Evolutionary conservation across 257 asterid genomes (phyloP), one percentile per base, ranked within the genome.

Genomic region (Nicotiana paniculata): DNA sequence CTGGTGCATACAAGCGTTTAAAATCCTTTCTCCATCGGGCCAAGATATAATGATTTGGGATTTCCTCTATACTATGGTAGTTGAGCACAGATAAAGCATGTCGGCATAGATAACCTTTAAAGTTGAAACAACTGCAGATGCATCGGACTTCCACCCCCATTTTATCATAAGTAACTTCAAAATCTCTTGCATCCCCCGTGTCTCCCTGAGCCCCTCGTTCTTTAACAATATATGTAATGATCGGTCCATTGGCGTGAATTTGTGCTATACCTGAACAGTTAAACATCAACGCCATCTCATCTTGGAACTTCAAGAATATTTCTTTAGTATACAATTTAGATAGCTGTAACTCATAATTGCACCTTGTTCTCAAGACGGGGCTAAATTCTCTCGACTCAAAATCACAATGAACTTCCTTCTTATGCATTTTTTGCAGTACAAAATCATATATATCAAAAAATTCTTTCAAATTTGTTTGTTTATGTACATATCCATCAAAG

Each of bases 11-110:
- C 66, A 83, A 33, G 53, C 90, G 90, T 37, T 87, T 83, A 48
- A 81, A 77, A 81, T 85, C 88, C 77, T 87, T 87, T 76, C 86
- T 87, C 90, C 90, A 87, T 48, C 90, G 83, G 0, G 85, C 48
- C 39, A 85, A 64, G 28, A 87, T 37, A 57, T 87, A 85, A 64
- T 87, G 86, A 62, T 74, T 81, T 8, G 90, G 90, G 70, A 87
- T 53, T 9, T 87, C 88, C 62, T 81, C 87, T 37, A 87, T n/a
- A 35, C 88, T 82, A 13, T 81, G 81, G 75, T 62, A 81, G 68
- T 64, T 84, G 13, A 87, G 87, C 55, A 85, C 82, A 13, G 82
- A 37, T 37, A 83, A 51, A 21, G 90, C 88, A 83, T 87, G 90
- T 18, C 87, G 63, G 85, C 90, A 87, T 24, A 85, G 78, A 79